Base-by-base conservation (phyloP, 2,329 filamentous ascomycete species). In the Aspergillus pseudoviridinutans region DNA sequence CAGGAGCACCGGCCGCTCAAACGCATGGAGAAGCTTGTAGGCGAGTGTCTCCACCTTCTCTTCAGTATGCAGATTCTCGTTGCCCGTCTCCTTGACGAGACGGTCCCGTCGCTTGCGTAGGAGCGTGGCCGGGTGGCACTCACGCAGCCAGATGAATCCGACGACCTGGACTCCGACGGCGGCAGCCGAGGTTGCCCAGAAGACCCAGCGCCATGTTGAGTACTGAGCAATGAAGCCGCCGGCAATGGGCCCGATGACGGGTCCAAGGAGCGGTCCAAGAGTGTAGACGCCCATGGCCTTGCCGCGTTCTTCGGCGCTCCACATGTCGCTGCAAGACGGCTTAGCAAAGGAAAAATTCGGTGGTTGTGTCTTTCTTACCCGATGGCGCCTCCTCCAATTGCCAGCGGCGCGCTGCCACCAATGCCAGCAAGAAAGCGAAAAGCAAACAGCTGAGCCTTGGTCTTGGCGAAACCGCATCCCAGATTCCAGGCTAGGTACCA, bases 151-250 rank as follows among this genome's bases (percentile, higher is more conserved):
- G 64, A 85, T 79, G 49, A 88, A 68, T 4, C 86, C 86, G 3
- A 80, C 71, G 10, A 78, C 61, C 66, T 88, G 85, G 50, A 89
- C 80, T 14, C 82, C 58, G 3, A 78, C 85, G 54, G 83, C 83
- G 41, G 77, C 77, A 55, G 88, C 84, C 1, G 84, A 82, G 0
- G 84, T 87, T 0, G 82, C 78, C 72, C 81, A 88, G 72, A 90
- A 90, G 4, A 83, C 81, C 87, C 87, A 90, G 41, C 86, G 79
- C 88, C 88, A 90, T 0, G 80, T 84, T 6, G 79, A 82, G 76
- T 80, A 50, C 64, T 86, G 71, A 0, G 84, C 78, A 27, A 89
- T 83, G 64, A 84, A 87, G 0, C 82, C 85, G 9, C 85, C 85
- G 0, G 80, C 79, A 1, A 88, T 83, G 0, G 86, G 86, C 0